Evolutionary conservation across 2,329 filamentous ascomycete genomes (phyloP), one percentile per base, ranked within the genome.

Genomic region (Colletotrichum truncatum): DNA sequence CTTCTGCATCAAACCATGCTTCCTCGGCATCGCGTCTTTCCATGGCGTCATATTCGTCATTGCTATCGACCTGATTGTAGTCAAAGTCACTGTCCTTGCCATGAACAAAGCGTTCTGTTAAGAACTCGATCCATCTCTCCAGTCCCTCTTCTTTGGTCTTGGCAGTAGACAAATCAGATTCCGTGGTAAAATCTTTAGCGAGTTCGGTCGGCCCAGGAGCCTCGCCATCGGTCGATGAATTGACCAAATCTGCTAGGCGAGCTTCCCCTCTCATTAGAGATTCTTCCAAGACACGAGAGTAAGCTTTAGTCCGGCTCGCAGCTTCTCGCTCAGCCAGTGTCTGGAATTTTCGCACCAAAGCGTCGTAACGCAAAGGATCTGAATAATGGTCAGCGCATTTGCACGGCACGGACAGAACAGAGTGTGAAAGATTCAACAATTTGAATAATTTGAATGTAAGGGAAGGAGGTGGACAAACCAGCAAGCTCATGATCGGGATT

Each of bases 361-460:
- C 86, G 76, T 97, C 92, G 81, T 97, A 97, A 30, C 97, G 85
- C 8, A 95, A 81, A 1, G 93, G 93, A 77, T 96, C 92, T 85
- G 10, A 3, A 39, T 55, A 14, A 4, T 43, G 28, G 52, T 14
- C n/a, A n/a, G n/a, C n/a, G n/a, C n/a, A n/a, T n/a, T n/a, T n/a
- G n/a, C n/a, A n/a, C n/a, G n/a, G n/a, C n/a, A n/a, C n/a, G n/a
- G n/a, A n/a, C n/a, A n/a, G n/a, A n/a, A n/a, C n/a, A n/a, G n/a
- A 51, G 32, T 32, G 18, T 23, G 7, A 32, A 26, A 21, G n/a
- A 28, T 21, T 43, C 18, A 21, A 43, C 12, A 43, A 6, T 16
- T 21, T 21, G 39, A 43, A 21, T 16, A 43, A 43, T 12, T 10
- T 43, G 39, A 12, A 16, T 12, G 16, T 30, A 18, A 32, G 18